Base-by-base conservation (phyloP, 192 early-diverging fungal genomes). In the Gamsiella multidivaricata region DNA sequence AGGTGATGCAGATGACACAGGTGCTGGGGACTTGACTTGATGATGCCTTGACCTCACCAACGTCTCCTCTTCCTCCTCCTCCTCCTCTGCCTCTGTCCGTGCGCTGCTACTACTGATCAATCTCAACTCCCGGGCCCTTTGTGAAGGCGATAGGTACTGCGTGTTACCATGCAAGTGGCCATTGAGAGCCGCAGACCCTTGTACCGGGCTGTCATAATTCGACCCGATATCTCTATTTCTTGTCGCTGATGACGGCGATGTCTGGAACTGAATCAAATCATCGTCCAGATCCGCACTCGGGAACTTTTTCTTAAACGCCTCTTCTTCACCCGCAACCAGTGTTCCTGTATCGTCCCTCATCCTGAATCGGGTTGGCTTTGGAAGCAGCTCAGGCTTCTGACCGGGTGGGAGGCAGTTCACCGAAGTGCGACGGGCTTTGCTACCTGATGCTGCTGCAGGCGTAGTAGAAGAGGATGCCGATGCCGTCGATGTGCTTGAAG, bases 291-390 rank as follows among this genome's bases (percentile, higher is more conserved):
- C 69, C 1, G 72, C 64, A 23, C 46, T 78, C 0, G 74, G 74
- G 54, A 78, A 78, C 32, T 69, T 78, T 10, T 46, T 67, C 22
- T 55, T 68, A 28, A 78, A 78, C 0, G 74, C 74, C 17, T 78
- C 74, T 17, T 78, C 74, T 28, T 78, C 74, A 20, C 65, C 74
- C 1, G 61, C 54, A 6, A 43, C 46, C 11, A 78, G 12, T 0
- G 43, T 63, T 7, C 65, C 74, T 15, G 65, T 62, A 0, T 65
- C 74, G 37, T 69, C 74, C 74, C 69, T 78, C 74, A 78, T 78
- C 53, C 65, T 33, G 74, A 78, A 78, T 10, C 74, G 74, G 17
- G 74, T 78, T 1, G 74, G 74, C 47, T 78, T 78, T 54, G 74
- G 74, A 23, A 78, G 23, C 29, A 78, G 54, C 32, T 69, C 74